These are phyloP conservation scores for Tetrahymena thermophila DNA, from an alignment of 73 alveolate species.

Conservation along the genomic window DNA sequence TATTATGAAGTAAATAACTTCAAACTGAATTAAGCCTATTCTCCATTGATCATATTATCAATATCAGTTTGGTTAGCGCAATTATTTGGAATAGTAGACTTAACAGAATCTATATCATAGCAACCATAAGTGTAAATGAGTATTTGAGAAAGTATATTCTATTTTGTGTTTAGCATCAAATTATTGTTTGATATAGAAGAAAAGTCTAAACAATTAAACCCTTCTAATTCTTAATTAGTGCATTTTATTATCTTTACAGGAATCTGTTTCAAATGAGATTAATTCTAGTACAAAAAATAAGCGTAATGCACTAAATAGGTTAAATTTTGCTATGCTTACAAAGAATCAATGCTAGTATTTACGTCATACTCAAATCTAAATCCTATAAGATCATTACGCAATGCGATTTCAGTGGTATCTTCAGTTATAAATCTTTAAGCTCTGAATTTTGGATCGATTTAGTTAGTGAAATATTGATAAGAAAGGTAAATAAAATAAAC, in stretches of 20 bases:
- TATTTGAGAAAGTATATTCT: not conserved
- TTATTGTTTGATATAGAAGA: not conserved
- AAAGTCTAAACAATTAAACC: not conserved
- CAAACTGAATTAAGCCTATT: not conserved
- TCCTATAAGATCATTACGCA: not conserved
- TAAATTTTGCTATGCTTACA: not conserved
- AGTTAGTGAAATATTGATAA: too few relatives aligned
- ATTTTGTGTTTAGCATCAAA: not conserved
- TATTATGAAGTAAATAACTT: not conserved
- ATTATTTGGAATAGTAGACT: not conserved
- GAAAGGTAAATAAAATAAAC: not conserved
- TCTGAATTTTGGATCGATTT: not conserved
- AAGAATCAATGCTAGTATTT: not conserved
- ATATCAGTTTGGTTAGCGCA: not conserved
- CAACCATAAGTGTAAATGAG: not conserved
- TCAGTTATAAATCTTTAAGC: not conserved
- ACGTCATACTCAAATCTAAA: not conserved
- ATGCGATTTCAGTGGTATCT: not conserved
- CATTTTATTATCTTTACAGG: not conserved
- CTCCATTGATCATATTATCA: not conserved
- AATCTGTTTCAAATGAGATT: not conserved
- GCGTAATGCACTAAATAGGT: not conserved
- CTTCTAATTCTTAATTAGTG: not conserved
- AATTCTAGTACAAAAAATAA: not conserved
- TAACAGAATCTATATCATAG: not conserved